Evolutionary conservation across 352 stramenopile species (phyloP).

Genomic region (Phytopythium aichiense): DNA sequence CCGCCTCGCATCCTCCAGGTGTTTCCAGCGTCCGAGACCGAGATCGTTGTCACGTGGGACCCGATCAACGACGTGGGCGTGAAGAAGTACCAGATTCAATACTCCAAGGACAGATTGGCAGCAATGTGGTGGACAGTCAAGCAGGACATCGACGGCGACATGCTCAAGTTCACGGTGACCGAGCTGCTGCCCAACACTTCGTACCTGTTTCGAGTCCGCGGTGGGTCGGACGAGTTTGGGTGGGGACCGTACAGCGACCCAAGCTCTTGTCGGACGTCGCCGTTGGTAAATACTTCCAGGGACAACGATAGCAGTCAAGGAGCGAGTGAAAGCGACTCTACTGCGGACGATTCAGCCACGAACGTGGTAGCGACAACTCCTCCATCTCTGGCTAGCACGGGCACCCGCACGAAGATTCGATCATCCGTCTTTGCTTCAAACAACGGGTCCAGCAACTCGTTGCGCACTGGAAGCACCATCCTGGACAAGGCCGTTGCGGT

Average conservation of each 20-base stretch:
- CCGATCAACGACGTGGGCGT: conserved; percentile 48
- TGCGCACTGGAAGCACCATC: conserved; percentile 67
- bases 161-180: conserved; percentile 44
- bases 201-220: conserved; percentile 76
- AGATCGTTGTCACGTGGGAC: conserved; percentile 76
- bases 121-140: conserved; percentile 81
- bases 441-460: conserved; percentile 7
- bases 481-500: conserved; percentile 70
- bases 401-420: conserved; percentile 4
- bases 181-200: conserved; percentile 54
- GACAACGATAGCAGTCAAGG: conserved; percentile 10
- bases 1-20: conserved; percentile 57
- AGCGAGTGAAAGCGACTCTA: conserved; percentile 20
- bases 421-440: conserved; percentile 7
- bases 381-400: neutral
- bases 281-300: conserved; percentile 7
- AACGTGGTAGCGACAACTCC: neutral
- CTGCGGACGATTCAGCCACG: neutral
- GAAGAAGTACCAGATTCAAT: conserved; percentile 80
- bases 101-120: conserved; percentile 69
- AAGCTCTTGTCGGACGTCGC: conserved; percentile 55
- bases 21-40: conserved; percentile 47
- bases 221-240: conserved; percentile 36
- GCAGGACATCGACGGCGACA: conserved; percentile 54
- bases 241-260: conserved; percentile 78